Conservation (phyloP, 1,284 basidiomycete genomes). For the Ceratobasidium sp. region DNA sequence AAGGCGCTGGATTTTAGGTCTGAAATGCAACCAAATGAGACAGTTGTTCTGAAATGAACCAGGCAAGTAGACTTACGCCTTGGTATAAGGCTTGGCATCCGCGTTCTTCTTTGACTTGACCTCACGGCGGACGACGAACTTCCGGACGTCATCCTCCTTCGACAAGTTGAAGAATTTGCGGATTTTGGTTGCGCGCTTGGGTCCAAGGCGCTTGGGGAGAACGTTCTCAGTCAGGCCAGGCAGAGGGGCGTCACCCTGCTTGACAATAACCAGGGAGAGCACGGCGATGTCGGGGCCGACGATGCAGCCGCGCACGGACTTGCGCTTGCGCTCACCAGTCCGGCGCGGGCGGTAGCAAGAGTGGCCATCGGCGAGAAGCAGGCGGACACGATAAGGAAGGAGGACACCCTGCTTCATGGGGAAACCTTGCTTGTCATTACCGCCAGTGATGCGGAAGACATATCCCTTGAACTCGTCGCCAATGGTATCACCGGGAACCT, state of each 20-base stretch:
- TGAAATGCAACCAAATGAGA: conserved; percentile 52
- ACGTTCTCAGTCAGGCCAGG: conserved; percentile 94
- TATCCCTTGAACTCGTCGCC: conserved; percentile 99
- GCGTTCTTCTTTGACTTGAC: conserved; percentile 92
- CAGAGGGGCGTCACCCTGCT: conserved; percentile 95
- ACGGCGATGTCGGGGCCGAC: conserved; percentile 97
- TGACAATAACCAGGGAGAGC: conserved; percentile 94
- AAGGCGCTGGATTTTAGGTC: conserved; percentile 90
- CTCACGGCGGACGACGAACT: conserved; percentile 95
- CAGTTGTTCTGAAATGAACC: conserved; percentile 2
- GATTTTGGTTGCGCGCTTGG: conserved; percentile 96
- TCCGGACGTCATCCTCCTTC: conserved; percentile 98
- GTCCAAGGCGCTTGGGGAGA: conserved; percentile 95
- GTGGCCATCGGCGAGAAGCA: conserved; percentile 95
- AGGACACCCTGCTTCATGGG: conserved; percentile 99
- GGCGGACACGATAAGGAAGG: conserved; percentile 91
- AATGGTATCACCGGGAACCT: conserved; percentile 91
- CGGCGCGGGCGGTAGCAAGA: conserved; percentile 97
- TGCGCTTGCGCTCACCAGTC: conserved; percentile 96
- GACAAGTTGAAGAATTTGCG: conserved; percentile 97
- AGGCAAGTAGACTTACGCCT: conserved; percentile 78
- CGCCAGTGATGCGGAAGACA: conserved; percentile 94
- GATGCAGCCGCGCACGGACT: conserved; percentile 98
- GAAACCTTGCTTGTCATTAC: conserved; percentile 97
- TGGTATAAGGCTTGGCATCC: conserved; percentile 95